These are phyloP conservation scores for Cyberlindnera bimundalis DNA, from an alignment of 805 yeast genomes.

Conservation along the genomic window DNA sequence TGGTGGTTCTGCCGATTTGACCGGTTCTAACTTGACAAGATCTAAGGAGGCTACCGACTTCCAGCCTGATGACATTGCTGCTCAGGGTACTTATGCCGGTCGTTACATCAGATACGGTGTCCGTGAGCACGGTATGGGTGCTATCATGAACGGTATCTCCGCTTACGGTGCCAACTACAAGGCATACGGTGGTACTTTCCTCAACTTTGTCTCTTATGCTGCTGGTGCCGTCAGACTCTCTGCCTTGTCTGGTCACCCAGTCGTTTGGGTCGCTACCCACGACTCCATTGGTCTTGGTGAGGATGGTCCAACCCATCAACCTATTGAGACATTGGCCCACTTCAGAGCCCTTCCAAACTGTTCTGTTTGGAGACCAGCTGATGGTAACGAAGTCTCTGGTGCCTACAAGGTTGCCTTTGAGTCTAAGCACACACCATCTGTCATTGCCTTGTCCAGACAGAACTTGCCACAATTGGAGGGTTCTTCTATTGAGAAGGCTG, in stretches of 20 bases:
- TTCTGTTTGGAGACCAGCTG: slow-evolving; percentile 91
- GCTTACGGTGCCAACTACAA: slow-evolving; percentile 85
- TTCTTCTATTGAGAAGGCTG: slow-evolving; percentile 85
- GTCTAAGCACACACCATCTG: slow-evolving; percentile 62
- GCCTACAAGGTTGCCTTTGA: slow-evolving; percentile 68
- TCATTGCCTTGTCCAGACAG: slow-evolving; percentile 80
- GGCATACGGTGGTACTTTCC: slow-evolving; percentile 96
- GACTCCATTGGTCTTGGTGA: slow-evolving; percentile 90
- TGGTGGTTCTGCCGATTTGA: slow-evolving; percentile 98
- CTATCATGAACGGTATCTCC: slow-evolving; percentile 94
- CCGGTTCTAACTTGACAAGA: slow-evolving; percentile 95
- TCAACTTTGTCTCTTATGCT: slow-evolving; percentile 85
- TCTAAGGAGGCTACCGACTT: slow-evolving; percentile 80
- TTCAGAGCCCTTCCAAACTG: slow-evolving; percentile 81
- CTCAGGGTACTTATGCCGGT: slow-evolving; percentile 84
- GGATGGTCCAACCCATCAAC: slow-evolving; percentile 94
- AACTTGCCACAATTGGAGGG: slow-evolving; percentile 92
- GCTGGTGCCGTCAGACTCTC: slow-evolving; percentile 86
- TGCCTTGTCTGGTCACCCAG: slow-evolving; percentile 79
- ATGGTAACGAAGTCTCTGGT: slow-evolving; percentile 85
- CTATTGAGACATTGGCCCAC: slow-evolving; percentile 84
- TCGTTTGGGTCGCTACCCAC: slow-evolving; percentile 85
- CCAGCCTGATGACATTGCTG: slow-evolving; percentile 80
- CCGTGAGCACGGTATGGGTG: slow-evolving; percentile 99
- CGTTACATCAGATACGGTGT: slow-evolving; percentile 97